Evolutionary conservation across 768 basidiomycete species (phyloP).

Genomic region (Hysterangium stoloniferum): DNA sequence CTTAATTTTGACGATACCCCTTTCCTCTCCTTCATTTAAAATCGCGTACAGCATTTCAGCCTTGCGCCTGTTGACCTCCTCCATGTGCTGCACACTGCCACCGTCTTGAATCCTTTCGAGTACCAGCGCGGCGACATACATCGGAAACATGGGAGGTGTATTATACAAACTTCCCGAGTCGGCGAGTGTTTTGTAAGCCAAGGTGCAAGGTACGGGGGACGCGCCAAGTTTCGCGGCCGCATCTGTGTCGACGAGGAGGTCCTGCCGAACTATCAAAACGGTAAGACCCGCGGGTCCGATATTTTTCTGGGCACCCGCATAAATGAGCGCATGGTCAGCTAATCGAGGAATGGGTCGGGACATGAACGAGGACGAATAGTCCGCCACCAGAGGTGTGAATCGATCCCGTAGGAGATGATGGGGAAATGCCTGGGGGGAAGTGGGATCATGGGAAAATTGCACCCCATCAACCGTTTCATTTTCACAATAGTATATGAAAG

Average conservation of each 20-base stretch:
- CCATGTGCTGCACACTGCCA: conserved; percentile 61
- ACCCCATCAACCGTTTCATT: conserved; percentile 98
- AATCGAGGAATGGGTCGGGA: conserved; percentile 84
- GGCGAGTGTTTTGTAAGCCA: conserved; percentile 78
- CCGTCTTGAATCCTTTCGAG: conserved; percentile 57
- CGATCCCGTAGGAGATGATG: conserved; percentile 59
- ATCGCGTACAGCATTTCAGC: conserved; percentile 67
- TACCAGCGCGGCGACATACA: conserved; percentile 87
- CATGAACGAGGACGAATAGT: conserved; percentile 97
- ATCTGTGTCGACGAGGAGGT: conserved; percentile 87
- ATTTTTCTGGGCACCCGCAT: conserved; percentile 97
- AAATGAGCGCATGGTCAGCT: conserved; percentile 88
- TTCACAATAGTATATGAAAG: conserved; percentile 96
- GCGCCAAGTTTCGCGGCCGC: conserved; percentile 68
- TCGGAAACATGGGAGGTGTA: conserved; percentile 85
- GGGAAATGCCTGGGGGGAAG: conserved; percentile 64
- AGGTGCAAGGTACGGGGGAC: conserved; percentile 62
- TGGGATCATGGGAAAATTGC: conserved; percentile 63
- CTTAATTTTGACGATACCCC: conserved; percentile 62
- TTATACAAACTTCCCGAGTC: conserved; percentile 78
- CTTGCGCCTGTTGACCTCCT: conserved; percentile 62
- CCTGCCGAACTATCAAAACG: conserved; percentile 89
- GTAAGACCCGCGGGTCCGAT: conserved; percentile 91
- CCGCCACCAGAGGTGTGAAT: conserved; percentile 73
- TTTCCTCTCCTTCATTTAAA: conserved; percentile 60